Evolutionary conservation across 495 filamentous ascomycete genomes (phyloP).

Genomic region (Penicillium samsonianum): DNA sequence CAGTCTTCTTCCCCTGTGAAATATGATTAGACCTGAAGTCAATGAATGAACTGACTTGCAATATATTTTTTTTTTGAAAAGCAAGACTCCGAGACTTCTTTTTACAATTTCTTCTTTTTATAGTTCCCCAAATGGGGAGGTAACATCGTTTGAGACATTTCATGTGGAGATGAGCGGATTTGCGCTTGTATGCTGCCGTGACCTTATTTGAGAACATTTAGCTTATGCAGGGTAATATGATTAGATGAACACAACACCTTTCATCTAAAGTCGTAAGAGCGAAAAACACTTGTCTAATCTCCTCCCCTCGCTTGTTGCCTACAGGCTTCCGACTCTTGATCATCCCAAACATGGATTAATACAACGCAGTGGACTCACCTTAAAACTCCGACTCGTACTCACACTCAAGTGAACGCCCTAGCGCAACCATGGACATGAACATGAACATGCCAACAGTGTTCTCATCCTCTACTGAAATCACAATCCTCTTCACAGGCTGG

Average conservation of each 20-base stretch:
- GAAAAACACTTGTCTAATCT: not conserved
- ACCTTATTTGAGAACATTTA: not conserved
- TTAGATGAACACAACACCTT: not conserved
- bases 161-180: conserved; percentile 5
- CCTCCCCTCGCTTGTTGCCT: not conserved
- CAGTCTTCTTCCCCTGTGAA: conserved; percentile 25
- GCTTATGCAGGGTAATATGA: too few species aligned
- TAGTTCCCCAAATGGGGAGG: not conserved
- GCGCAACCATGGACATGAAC: conserved; percentile 2
- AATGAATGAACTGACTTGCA: conserved; percentile 19
- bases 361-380: not conserved
- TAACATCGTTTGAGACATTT: not conserved
- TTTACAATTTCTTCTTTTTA: not conserved
- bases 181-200: not conserved
- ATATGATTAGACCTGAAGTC: conserved; percentile 33
- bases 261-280: not conserved
- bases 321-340: not conserved
- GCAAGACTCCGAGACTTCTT: not conserved
- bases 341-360: not conserved
- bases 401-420: not conserved
- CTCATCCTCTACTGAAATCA: conserved; percentile 16
- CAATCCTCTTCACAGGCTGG: conserved; percentile 27
- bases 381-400: not conserved
- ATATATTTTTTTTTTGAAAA: conserved; percentile 12
- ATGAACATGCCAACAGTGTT: conserved; percentile 21